Conservation (phyloP, 768 basidiomycete species). For the Tulasnella sp. region DNA sequence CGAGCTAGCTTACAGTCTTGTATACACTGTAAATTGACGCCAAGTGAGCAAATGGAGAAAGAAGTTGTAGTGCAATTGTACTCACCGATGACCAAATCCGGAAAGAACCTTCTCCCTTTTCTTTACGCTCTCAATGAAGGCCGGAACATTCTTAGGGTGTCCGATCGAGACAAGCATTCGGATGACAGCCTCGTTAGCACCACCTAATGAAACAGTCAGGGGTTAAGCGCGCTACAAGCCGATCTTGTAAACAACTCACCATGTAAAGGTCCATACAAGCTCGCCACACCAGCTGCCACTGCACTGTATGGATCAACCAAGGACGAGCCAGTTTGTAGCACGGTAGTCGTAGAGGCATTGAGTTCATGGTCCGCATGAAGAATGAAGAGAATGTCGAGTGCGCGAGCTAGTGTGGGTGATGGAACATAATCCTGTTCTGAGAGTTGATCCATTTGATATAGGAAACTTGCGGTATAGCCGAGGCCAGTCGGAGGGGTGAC, state of each 20-base stretch:
- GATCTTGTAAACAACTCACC: conserved; percentile 37
- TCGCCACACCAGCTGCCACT: conserved; percentile 76
- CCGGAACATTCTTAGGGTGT: conserved; percentile 73
- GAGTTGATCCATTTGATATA: conserved; percentile 84
- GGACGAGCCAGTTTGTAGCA: conserved; percentile 77
- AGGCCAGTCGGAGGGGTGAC: conserved; percentile 71
- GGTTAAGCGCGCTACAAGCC: conserved; percentile 5
- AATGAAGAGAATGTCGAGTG: conserved; percentile 76
- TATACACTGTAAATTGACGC: conserved; percentile 38
- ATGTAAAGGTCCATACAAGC: conserved; percentile 42
- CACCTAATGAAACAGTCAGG: conserved; percentile 35
- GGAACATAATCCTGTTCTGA: conserved; percentile 60
- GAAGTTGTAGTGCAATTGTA: conserved; percentile 8
- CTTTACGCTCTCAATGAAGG: conserved; percentile 78
- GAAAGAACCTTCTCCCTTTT: conserved; percentile 76
- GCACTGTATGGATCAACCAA: conserved; percentile 85
- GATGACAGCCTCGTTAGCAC: conserved; percentile 89
- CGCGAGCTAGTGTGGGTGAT: conserved; percentile 74
- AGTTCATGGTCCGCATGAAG: conserved; percentile 86
- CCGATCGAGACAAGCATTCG: conserved; percentile 87
- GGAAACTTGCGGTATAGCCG: conserved; percentile 74
- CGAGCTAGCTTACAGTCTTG: conserved; percentile 41
- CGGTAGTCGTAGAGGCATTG: conserved; percentile 69
- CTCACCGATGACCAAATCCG: conserved; percentile 77
- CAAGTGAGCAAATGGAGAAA: background rate